Evolutionary conservation across 176 grass and related monocot species (phyloP).

Genomic region (Ensete glaucum): DNA sequence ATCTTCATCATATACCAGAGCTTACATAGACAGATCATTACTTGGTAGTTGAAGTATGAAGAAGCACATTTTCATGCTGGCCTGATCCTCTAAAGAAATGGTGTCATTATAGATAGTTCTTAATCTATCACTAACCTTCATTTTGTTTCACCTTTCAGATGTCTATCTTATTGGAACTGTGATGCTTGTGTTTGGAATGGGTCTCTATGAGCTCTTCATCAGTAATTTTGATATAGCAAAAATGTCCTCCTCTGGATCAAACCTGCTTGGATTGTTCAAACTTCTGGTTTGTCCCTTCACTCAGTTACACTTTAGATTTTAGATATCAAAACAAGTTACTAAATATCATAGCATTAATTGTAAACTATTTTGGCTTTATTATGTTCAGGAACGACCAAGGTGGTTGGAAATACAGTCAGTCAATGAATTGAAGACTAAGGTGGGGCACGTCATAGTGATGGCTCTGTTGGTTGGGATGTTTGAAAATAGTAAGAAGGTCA

Average conservation of each 20-base stretch:
- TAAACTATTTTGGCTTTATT: neutral
- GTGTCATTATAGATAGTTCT: neutral
- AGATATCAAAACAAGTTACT: neutral
- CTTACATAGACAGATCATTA: neutral
- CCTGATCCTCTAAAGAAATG: neutral
- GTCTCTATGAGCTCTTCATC: conserved; percentile 88
- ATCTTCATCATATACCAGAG: neutral
- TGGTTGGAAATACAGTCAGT: conserved; percentile 73
- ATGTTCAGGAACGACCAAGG: conserved; percentile 55
- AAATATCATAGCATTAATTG: neutral
- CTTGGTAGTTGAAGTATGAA: neutral
- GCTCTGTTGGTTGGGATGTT: conserved; percentile 76
- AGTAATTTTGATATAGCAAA: conserved; percentile 69
- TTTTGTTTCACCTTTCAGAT: conserved; percentile 33
- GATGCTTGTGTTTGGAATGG: conserved; percentile 86
- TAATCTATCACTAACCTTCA: neutral
- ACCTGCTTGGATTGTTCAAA: conserved; percentile 69
- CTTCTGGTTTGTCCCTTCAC: conserved; percentile 40
- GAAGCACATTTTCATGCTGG: neutral
- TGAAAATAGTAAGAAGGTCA: conserved; percentile 77
- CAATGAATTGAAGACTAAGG: conserved; percentile 82
- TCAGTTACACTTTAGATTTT: neutral
- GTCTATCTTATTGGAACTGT: conserved; percentile 78
- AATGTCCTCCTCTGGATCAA: conserved; percentile 49
- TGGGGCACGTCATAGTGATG: conserved; percentile 88